A percentile compares a stretch with the other conserved stretches of the same genome.
phyloP scores from a whole-genome alignment of 192 early-diverging fungal species.

The Gamsiella multidivaricata region DNA sequence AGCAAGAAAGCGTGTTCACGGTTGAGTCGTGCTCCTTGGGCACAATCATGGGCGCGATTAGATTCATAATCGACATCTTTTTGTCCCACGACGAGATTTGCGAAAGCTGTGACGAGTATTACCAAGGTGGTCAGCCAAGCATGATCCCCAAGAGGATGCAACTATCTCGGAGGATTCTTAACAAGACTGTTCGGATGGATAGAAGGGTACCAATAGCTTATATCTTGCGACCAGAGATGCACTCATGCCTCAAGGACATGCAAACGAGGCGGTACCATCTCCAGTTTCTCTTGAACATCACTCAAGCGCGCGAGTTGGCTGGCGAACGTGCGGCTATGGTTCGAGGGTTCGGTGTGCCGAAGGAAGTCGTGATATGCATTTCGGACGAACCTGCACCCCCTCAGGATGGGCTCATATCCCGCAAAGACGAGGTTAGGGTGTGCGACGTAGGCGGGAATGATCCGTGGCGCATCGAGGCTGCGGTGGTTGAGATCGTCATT shows the following conservation, averaged over 20 bases:
- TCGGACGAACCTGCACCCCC: too few species aligned
- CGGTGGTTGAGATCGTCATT: neutral
- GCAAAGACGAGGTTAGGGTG: neutral
- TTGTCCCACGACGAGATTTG: neutral
- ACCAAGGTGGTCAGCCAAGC: conserved; percentile 21
- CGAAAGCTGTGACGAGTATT: conserved; percentile 4
- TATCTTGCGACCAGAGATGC: conserved; percentile 24
- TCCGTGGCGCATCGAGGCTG: neutral
- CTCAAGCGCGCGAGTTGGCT: neutral
- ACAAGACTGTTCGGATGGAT: neutral
- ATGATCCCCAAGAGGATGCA: conserved; percentile 11
- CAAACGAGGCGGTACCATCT: conserved; percentile 2
- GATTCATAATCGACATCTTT: neutral
- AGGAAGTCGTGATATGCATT: neutral
- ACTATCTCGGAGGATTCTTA: neutral
- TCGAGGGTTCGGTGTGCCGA: neutral
- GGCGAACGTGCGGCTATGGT: neutral
- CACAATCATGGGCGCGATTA: conserved; percentile 6
- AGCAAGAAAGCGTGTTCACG: conserved; percentile 20
- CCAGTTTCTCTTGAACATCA: neutral
- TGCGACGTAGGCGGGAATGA: conserved; percentile 16
- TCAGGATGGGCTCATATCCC: too few species aligned
- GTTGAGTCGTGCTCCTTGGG: conserved; percentile 12
- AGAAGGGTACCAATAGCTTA: conserved; percentile 8
- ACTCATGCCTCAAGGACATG: neutral